Conservation (phyloP, 352 stramenopile species). For the Pythium biforme region DNA sequence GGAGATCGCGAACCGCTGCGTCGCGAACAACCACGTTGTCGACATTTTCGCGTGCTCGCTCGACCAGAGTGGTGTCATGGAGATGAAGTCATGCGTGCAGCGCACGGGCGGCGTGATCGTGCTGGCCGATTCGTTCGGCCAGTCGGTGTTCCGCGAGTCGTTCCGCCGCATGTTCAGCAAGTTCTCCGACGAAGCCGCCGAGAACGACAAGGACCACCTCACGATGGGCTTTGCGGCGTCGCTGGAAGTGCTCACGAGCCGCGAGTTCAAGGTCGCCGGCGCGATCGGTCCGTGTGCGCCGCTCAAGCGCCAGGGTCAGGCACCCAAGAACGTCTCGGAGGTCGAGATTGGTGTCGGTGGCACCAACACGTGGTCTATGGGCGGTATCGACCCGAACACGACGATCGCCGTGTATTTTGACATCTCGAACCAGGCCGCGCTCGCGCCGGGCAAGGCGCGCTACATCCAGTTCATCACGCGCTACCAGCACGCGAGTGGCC, state of each 20-base stretch:
- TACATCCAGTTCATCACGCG: constrained; percentile 98
- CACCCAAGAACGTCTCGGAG: constrained; percentile 94
- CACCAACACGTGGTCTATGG: constrained; percentile 95
- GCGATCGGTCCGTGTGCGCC: constrained; percentile 97
- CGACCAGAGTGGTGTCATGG: constrained; percentile 97
- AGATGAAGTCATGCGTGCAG: constrained; percentile 98
- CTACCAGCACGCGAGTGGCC: constrained; percentile 97
- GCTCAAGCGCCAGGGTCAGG: constrained; percentile 92
- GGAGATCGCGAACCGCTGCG: constrained; percentile 91
- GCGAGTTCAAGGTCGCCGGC: constrained; percentile 99
- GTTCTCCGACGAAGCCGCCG: constrained; percentile 93
- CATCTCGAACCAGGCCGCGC: constrained; percentile 84
- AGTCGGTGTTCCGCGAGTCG: constrained; percentile 99
- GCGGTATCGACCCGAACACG: constrained; percentile 96
- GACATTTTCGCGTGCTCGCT: constrained; percentile 99
- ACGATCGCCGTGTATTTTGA: constrained; percentile 99
- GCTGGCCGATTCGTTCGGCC: constrained; percentile 96
- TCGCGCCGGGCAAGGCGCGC: constrained; percentile 87
- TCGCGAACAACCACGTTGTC: constrained; percentile 93
- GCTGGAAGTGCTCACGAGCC: constrained; percentile 95
- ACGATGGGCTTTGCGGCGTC: constrained; percentile 96
- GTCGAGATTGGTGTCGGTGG: constrained; percentile 94
- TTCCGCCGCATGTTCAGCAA: constrained; percentile 97
- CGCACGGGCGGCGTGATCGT: constrained; percentile 99
- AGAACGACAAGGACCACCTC: constrained; percentile 94